Conservation (phyloP, 1,139 yeast genomes). For the Lodderomyces beijingensis region DNA sequence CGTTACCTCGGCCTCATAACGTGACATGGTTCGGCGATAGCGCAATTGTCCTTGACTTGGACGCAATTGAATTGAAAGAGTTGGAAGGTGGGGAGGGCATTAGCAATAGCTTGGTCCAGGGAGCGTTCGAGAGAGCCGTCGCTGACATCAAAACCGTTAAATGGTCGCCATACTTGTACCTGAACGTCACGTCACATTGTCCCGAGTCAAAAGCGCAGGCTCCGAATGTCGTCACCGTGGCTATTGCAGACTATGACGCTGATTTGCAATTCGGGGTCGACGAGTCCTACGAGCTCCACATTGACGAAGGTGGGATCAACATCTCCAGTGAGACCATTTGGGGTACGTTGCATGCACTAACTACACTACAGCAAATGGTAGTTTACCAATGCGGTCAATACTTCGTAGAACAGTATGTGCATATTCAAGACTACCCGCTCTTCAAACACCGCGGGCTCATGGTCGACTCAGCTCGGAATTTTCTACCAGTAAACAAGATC, state of each 20-base stretch:
- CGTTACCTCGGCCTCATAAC: constrained; percentile 18
- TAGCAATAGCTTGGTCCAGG: constrained; percentile 18
- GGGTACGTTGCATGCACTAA: constrained; percentile 45
- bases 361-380: constrained; percentile 43
- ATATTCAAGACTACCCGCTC: too few relatives aligned
- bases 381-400: too few relatives aligned
- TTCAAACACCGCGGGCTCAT: too few relatives aligned
- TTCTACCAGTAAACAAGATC: too few relatives aligned
- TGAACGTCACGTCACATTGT: constrained; percentile 10
- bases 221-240: constrained; percentile 3
- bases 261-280: constrained; percentile 38
- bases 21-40: constrained; percentile 16
- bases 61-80: constrained; percentile 3
- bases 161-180: constrained; percentile 7
- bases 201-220: constrained; percentile 8
- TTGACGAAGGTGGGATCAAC: constrained; percentile 14
- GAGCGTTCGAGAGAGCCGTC: constrained; percentile 16
- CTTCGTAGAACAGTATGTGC: too few relatives aligned
- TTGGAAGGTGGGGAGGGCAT: constrained; percentile 4
- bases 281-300: constrained; percentile 33
- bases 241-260: constrained; percentile 22
- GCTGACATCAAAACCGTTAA: constrained; percentile 26
- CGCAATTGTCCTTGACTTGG: constrained; percentile 8
- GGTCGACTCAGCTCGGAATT: too few relatives aligned
- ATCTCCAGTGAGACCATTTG: constrained; percentile 35